These are phyloP conservation scores for Suhomyces canberraensis DNA, from an alignment of 805 yeast genomes.

Conservation along the genomic window DNA sequence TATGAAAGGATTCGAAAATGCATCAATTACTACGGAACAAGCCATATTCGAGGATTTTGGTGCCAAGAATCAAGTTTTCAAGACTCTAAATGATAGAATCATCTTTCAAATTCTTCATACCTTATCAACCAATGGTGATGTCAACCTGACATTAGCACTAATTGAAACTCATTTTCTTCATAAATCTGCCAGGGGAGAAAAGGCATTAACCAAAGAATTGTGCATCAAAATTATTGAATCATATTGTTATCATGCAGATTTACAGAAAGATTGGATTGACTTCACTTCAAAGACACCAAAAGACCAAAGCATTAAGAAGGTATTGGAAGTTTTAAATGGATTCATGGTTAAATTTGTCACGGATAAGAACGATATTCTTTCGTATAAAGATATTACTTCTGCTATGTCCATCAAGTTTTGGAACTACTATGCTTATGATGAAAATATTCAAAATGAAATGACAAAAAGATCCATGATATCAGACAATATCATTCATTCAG, in stretches of 20 bases:
- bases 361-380: slow-evolving; percentile 9
- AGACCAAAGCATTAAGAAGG: slow-evolving; percentile 26
- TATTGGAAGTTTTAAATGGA: slow-evolving; percentile 31
- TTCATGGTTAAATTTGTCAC: slow-evolving; percentile 16
- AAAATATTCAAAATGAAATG: slow-evolving; percentile 16
- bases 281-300: slow-evolving; percentile 6
- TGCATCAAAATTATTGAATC: slow-evolving; percentile 32
- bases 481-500: slow-evolving; percentile 11
- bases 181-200: slow-evolving; percentile 28
- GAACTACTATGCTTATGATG: slow-evolving; percentile 23
- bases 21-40: slow-evolving; percentile 21
- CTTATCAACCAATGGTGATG: slow-evolving; percentile 36
- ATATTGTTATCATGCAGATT: slow-evolving; percentile 26
- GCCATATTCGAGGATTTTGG: slow-evolving; percentile 15
- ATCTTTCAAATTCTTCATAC: slow-evolving; percentile 27
- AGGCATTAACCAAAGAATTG: slow-evolving; percentile 31
- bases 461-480: slow-evolving; percentile 9
- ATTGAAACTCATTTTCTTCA: slow-evolving; percentile 38
- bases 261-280: slow-evolving; percentile 8
- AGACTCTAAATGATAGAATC: slow-evolving; percentile 20
- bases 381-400: slow-evolving; percentile 28
- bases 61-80: slow-evolving; percentile 10
- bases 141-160: slow-evolving; percentile 28
- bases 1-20: slow-evolving; percentile 25
- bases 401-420: slow-evolving; percentile 28